phyloP scores from a whole-genome alignment of 768 basidiomycete species.

The Clitopilus hobsonii region DNA sequence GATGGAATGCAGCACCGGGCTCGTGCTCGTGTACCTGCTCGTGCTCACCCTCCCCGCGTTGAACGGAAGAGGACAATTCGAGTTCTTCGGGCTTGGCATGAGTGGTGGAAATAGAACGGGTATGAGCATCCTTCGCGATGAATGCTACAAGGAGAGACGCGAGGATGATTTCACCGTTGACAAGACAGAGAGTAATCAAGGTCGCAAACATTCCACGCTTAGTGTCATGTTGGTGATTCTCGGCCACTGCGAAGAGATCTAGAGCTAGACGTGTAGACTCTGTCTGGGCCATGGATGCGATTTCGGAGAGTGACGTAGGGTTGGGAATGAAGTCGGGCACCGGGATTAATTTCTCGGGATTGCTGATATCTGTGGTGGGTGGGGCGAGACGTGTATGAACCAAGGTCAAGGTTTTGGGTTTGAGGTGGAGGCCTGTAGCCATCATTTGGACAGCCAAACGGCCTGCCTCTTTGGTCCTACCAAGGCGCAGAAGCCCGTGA shows the following conservation, averaged over 20 bases:
- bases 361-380: constrained; percentile 5
- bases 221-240: constrained; percentile 49
- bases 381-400: constrained; percentile 18
- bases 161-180: constrained; percentile 79
- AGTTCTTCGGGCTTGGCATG: constrained; percentile 1
- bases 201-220: constrained; percentile 57
- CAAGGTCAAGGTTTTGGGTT: constrained; percentile 42
- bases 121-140: constrained; percentile 54
- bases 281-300: constrained; percentile 29
- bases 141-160: constrained; percentile 66
- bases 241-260: constrained; percentile 46
- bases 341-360: constrained; percentile 4
- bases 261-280: constrained; percentile 46
- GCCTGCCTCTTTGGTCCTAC: constrained; percentile 43
- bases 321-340: constrained; percentile 13
- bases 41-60: background rate
- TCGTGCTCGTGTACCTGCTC: background rate
- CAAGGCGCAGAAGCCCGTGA: constrained; percentile 56
- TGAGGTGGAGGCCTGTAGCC: constrained; percentile 44
- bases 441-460: constrained; percentile 49
- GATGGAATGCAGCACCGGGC: constrained; percentile 3
- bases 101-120: constrained; percentile 8
- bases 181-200: constrained; percentile 57
- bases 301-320: constrained; percentile 23
- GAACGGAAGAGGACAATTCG: background rate